Percentiles rank a stretch among this genome's conserved stretches.
phyloP scores from a whole-genome alignment of 2,329 filamentous ascomycete genomes.

The Colletotrichum nymphaeae region DNA sequence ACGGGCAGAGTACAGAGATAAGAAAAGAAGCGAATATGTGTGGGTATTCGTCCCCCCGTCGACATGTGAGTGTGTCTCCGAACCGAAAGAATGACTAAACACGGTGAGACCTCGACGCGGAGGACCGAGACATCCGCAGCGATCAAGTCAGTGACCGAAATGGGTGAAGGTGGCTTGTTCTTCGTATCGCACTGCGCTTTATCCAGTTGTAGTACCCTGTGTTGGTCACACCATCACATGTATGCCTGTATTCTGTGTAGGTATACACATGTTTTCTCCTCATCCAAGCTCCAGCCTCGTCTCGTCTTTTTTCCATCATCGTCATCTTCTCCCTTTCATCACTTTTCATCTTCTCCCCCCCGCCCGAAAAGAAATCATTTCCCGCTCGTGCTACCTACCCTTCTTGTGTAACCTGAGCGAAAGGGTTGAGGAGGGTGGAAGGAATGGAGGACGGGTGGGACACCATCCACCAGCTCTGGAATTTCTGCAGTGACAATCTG shows the following conservation, averaged over 20 bases:
- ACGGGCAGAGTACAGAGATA: too few species aligned
- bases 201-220: background rate
- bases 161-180: background rate
- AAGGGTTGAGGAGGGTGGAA: too few species aligned
- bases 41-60: background rate
- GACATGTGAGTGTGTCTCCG: background rate
- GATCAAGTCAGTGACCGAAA: too few species aligned
- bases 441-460: too few species aligned
- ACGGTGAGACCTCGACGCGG: background rate
- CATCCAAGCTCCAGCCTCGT: too few species aligned
- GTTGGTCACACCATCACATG: background rate
- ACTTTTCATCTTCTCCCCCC: background rate
- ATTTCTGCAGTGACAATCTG: background rate
- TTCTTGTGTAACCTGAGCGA: background rate
- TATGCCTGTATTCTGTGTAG: background rate
- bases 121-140: conserved; percentile 2
- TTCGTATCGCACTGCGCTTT: background rate
- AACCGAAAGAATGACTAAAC: background rate
- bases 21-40: too few species aligned
- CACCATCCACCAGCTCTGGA: background rate
- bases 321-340: background rate
- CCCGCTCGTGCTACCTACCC: background rate
- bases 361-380: background rate
- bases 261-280: too few species aligned
- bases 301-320: background rate